A percentile compares a stretch with the other conserved stretches of the same genome.
phyloP scores from a whole-genome alignment of 1,139 yeast species.

The Hanseniaspora uvarum region DNA sequence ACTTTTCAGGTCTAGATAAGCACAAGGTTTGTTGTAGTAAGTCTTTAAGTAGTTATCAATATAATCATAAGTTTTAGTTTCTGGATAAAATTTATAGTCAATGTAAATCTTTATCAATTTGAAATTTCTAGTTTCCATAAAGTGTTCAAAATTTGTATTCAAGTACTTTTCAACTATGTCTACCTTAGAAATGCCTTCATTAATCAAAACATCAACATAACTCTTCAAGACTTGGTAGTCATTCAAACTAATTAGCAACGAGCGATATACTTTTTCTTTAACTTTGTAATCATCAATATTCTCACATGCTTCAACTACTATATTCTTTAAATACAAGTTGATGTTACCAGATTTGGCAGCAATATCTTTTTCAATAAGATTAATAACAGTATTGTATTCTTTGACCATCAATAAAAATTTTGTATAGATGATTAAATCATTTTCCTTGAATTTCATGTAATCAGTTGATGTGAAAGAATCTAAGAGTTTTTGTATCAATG shows the following conservation, averaged over 20 bases:
- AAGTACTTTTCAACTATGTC: slow-evolving; percentile 21
- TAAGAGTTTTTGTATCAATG: slow-evolving; percentile 22
- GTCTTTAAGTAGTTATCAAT: slow-evolving; percentile 24
- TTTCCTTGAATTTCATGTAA: slow-evolving; percentile 20
- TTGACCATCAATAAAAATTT: slow-evolving; percentile 24
- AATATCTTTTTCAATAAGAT: slow-evolving; percentile 24
- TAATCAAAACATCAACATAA: slow-evolving; percentile 21
- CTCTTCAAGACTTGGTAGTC: slow-evolving; percentile 26
- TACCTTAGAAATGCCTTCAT: slow-evolving; percentile 1
- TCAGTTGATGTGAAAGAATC: neutral
- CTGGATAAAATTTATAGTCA: slow-evolving; percentile 22
- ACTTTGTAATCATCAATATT: slow-evolving; percentile 19
- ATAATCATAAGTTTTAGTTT: slow-evolving; percentile 19
- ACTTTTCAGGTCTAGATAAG: slow-evolving; percentile 24
- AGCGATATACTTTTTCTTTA: slow-evolving; percentile 22
- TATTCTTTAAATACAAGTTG: slow-evolving; percentile 29
- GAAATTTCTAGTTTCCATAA: slow-evolving; percentile 28
- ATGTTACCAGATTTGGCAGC: slow-evolving; percentile 22
- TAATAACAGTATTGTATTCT: slow-evolving; percentile 24
- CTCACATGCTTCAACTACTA: slow-evolving; percentile 24
- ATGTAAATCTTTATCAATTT: slow-evolving; percentile 26
- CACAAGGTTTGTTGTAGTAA: slow-evolving; percentile 30
- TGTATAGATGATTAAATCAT: slow-evolving; percentile 29
- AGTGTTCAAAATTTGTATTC: slow-evolving; percentile 11
- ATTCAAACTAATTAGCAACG: slow-evolving; percentile 24